phyloP scores from a whole-genome alignment of 2,329 filamentous ascomycete genomes.

The Beauveria pseudobassiana region DNA sequence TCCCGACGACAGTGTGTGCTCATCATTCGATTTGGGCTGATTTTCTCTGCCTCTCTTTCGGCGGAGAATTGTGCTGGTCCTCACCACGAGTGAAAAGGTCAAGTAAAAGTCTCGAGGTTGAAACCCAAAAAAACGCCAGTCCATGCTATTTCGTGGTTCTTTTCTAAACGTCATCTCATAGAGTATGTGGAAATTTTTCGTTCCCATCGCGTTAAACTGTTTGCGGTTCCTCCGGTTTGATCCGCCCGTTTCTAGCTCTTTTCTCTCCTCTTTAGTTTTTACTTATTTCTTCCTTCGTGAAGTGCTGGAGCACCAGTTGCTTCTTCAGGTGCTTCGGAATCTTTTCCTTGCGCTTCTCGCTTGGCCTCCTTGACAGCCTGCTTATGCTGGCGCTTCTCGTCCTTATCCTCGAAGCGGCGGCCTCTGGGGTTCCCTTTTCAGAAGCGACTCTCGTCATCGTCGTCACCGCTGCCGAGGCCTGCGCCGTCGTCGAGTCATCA shows the following conservation, averaged over 20 bases:
- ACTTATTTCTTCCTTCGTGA: constrained; percentile 54
- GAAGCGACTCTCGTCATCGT: constrained; percentile 47
- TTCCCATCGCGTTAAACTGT: constrained; percentile 6
- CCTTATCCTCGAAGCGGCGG: constrained; percentile 85
- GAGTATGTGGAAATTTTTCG: background rate
- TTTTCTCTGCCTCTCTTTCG: background rate
- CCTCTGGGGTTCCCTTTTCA: constrained; percentile 64
- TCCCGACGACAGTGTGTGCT: constrained; percentile 29
- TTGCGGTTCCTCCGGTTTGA: background rate
- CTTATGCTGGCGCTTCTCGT: constrained; percentile 76
- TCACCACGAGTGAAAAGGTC: background rate
- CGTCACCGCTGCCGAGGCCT: constrained; percentile 29
- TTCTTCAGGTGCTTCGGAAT: constrained; percentile 97
- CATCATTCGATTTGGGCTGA: constrained; percentile 37
- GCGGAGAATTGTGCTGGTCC: no score
- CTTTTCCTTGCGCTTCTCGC: constrained; percentile 87
- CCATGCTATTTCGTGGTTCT: background rate
- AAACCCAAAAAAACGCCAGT: constrained; percentile 9
- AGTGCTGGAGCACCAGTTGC: constrained; percentile 60
- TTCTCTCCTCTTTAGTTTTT: background rate
- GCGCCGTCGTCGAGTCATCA: constrained; percentile 32
- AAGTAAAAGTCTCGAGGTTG: background rate
- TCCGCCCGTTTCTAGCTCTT: constrained; percentile 1
- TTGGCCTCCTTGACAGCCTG: constrained; percentile 90
- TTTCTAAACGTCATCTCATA: background rate